Conservation (phyloP, 106 monocot genomes). For the Allium fistulosum region DNA sequence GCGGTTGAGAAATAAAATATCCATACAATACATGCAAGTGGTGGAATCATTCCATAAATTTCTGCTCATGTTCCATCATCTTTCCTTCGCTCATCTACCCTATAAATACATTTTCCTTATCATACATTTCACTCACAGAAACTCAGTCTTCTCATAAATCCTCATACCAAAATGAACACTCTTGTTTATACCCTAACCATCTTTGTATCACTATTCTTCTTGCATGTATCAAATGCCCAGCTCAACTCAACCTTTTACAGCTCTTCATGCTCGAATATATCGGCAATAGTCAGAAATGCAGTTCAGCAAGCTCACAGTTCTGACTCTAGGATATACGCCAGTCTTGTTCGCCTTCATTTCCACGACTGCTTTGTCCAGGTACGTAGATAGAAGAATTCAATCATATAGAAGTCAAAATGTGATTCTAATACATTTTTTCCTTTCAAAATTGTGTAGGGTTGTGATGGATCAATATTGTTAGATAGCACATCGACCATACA, state of each 20-base stretch:
- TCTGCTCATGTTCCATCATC: too few relatives aligned
- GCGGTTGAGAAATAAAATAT: too few relatives aligned
- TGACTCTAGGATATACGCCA: slow-evolving; percentile 25
- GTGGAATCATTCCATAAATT: too few relatives aligned
- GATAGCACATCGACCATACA: slow-evolving; percentile 17
- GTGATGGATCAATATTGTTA: slow-evolving; percentile 39
- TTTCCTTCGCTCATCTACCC: too few relatives aligned
- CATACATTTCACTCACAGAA: too few relatives aligned
- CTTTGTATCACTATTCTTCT: not conserved
- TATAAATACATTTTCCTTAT: too few relatives aligned
- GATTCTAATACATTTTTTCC: not conserved
- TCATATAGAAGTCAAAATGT: not conserved
- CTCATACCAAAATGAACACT: too few relatives aligned
- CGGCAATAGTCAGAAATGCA: slow-evolving; percentile 10
- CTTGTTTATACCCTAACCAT: not conserved
- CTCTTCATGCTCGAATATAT: slow-evolving; percentile 11
- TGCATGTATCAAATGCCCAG: not conserved
- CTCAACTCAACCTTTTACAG: slow-evolving; percentile 23
- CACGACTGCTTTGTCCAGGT: slow-evolving; percentile 52
- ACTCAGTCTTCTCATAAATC: too few relatives aligned
- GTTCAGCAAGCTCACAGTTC: slow-evolving; percentile 11
- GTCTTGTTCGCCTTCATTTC: slow-evolving; percentile 40
- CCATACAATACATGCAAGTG: too few relatives aligned
- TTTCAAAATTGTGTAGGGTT: slow-evolving; percentile 20
- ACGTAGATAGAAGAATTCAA: slow-evolving; percentile 1